phyloP scores from a whole-genome alignment of 495 filamentous ascomycete species.

The Penicillium odoratum region DNA sequence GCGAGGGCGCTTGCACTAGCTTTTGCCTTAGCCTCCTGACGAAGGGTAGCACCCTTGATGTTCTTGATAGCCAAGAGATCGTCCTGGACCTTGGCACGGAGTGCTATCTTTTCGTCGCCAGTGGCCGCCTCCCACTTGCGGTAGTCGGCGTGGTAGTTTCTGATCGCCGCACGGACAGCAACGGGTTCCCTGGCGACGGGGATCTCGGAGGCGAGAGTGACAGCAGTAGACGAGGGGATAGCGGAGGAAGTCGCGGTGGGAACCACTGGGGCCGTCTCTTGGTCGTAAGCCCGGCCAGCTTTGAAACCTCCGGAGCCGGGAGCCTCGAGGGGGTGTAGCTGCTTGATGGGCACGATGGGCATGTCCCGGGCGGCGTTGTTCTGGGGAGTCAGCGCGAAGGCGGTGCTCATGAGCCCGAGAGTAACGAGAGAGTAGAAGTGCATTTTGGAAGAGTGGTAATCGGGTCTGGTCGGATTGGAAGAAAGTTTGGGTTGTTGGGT shows the following conservation, averaged over 20 bases:
- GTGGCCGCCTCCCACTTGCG: neutral
- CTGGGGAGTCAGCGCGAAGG: neutral
- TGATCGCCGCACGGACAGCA: neutral
- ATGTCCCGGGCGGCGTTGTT: neutral
- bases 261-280: neutral
- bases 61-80: neutral
- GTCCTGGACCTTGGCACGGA: neutral
- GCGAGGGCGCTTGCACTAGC: neutral
- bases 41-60: neutral
- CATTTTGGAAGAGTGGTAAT: neutral
- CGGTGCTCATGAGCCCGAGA: conserved; percentile 5
- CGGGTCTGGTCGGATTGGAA: neutral
- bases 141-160: neutral
- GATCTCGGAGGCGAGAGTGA: neutral
- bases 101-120: neutral
- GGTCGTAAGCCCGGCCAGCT: neutral
- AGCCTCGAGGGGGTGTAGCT: neutral
- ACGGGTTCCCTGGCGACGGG: neutral
- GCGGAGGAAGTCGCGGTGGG: neutral
- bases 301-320: neutral
- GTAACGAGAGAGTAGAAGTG: conserved; percentile 2
- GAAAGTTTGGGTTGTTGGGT: neutral
- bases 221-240: neutral
- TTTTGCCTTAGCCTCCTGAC: neutral
- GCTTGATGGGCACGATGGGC: neutral